These are phyloP conservation scores for Globisporangium spinosum DNA, from an alignment of 352 stramenopile species.

Conservation along the genomic window DNA sequence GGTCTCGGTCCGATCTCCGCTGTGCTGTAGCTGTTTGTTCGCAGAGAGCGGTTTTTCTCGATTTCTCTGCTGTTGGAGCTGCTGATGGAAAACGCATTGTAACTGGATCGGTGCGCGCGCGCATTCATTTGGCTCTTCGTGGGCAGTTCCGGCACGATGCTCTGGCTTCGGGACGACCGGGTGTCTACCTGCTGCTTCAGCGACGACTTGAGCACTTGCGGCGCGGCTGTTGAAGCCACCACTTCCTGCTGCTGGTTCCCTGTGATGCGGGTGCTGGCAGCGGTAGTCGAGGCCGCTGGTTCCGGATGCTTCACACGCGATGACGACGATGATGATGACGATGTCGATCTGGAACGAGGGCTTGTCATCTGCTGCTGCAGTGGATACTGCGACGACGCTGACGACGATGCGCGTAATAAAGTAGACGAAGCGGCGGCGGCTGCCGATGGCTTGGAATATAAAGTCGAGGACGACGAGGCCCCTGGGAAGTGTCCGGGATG, in stretches of 20 bases:
- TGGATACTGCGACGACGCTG: not conserved
- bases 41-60: conserved; percentile 3
- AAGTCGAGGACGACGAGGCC: not conserved
- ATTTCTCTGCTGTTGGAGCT: conserved; percentile 10
- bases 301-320: not conserved
- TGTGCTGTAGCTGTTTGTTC: conserved; percentile 18
- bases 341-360: not conserved
- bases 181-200: conserved; percentile 3
- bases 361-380: not conserved
- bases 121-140: conserved; percentile 11
- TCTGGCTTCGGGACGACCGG: conserved; percentile 16
- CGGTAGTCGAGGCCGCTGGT: not conserved
- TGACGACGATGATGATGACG: conserved; percentile 2
- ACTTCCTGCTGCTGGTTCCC: not conserved
- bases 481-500: conserved; percentile 13
- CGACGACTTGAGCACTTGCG: conserved; percentile 11
- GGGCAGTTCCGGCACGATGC: conserved; percentile 16
- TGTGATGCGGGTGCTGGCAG: not conserved
- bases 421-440: not conserved
- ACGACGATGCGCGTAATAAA: conserved; percentile 5
- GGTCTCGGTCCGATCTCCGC: not conserved
- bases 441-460: not conserved
- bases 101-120: conserved; percentile 10
- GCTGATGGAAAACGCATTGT: conserved; percentile 6
- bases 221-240: not conserved